Evolutionary conservation across 139 green algal species (phyloP).

Genomic region (Auxenochlorella pyrenoidosa): DNA sequence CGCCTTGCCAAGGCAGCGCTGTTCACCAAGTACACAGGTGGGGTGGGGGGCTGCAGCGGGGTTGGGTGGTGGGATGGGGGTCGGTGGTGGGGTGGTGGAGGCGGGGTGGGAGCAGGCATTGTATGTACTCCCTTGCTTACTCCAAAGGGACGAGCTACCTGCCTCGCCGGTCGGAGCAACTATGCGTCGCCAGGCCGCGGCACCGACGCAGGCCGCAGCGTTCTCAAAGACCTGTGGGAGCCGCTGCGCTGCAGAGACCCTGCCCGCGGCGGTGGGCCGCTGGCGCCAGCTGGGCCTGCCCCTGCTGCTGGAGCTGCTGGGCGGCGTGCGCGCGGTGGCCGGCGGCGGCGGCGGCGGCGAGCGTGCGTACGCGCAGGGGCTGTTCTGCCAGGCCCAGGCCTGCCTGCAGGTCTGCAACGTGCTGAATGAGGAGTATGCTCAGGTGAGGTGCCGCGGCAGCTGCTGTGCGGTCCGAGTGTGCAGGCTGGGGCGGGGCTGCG

Average conservation of each 20-base stretch:
- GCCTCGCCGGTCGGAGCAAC: too few relatives aligned
- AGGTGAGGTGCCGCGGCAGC: background rate
- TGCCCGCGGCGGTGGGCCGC: conserved; percentile 28
- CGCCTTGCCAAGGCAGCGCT: conserved; percentile 47
- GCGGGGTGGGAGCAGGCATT: too few relatives aligned
- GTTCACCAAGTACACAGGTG: conserved; percentile 45
- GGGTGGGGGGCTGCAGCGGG: background rate
- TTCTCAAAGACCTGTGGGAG: too few relatives aligned
- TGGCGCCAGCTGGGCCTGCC: conserved; percentile 33
- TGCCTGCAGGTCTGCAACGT: conserved; percentile 44
- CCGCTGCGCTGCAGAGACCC: conserved; percentile 42
- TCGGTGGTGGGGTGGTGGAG: too few relatives aligned
- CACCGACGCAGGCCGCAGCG: too few relatives aligned
- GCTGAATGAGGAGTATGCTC: conserved; percentile 51
- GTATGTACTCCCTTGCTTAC: too few relatives aligned
- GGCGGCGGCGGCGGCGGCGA: background rate
- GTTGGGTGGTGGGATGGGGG: too few relatives aligned
- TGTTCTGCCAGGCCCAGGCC: conserved; percentile 13
- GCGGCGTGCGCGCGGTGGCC: conserved; percentile 36
- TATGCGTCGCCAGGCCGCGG: too few relatives aligned
- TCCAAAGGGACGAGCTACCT: too few relatives aligned
- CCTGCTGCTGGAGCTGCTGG: conserved; percentile 47
- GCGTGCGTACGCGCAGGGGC: background rate
- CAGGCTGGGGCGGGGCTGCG: too few relatives aligned
- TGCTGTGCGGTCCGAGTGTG: too few relatives aligned